These are phyloP conservation scores for Trichomonascus vanleenenianus DNA, from an alignment of 805 yeast species.

Conservation along the genomic window DNA sequence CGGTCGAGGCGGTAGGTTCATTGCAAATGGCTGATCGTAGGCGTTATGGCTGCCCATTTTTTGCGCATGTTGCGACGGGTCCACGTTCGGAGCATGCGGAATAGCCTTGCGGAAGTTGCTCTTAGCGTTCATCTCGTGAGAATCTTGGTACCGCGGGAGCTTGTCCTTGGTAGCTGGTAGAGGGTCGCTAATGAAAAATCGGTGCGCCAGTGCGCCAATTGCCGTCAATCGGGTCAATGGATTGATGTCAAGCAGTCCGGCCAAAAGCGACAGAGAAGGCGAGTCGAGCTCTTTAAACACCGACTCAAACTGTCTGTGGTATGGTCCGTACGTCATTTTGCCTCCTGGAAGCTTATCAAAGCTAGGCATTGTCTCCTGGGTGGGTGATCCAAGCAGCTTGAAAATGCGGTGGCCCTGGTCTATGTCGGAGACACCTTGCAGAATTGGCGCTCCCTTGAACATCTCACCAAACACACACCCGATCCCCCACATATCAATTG, in stretches of 20 bases:
- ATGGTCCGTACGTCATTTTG: slow-evolving; percentile 18
- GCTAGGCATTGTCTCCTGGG: slow-evolving; percentile 51
- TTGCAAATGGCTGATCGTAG: neutral
- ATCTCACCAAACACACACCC: slow-evolving; percentile 95
- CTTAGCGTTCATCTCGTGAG: slow-evolving; percentile 71
- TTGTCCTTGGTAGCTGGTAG: slow-evolving; percentile 46
- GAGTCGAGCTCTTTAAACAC: slow-evolving; percentile 24
- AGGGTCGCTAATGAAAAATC: slow-evolving; percentile 63
- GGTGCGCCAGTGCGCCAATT: slow-evolving; percentile 60
- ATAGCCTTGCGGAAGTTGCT: slow-evolving; percentile 6
- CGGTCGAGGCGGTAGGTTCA: neutral
- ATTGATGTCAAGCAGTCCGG: slow-evolving; percentile 57
- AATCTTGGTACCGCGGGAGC: slow-evolving; percentile 70
- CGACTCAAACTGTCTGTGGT: slow-evolving; percentile 35
- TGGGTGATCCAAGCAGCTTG: slow-evolving; percentile 74
- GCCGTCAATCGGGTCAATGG: slow-evolving; percentile 76
- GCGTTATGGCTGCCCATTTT: neutral
- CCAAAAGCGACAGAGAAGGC: slow-evolving; percentile 35
- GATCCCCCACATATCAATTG: slow-evolving; percentile 96
- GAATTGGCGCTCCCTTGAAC: slow-evolving; percentile 70
- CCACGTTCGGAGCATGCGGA: slow-evolving; percentile 11
- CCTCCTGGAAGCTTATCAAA: slow-evolving; percentile 47
- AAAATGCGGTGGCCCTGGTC: slow-evolving; percentile 85
- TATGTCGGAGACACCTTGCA: slow-evolving; percentile 77
- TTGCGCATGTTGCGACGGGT: slow-evolving; percentile 4